phyloP scores from a whole-genome alignment of 139 green algal species.

The Pseudopediastrum boryanum region DNA sequence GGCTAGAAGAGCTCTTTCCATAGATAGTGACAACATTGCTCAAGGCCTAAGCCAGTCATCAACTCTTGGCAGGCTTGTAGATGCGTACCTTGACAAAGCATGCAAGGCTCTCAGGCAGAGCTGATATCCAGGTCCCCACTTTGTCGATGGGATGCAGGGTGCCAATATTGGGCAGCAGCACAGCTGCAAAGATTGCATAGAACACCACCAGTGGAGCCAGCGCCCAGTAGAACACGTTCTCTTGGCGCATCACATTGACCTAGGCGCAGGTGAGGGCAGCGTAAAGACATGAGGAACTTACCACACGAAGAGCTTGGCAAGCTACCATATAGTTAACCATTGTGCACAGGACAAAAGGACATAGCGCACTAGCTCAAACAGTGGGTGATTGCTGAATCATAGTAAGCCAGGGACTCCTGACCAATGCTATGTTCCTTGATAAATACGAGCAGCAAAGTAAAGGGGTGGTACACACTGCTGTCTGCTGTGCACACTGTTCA shows the following conservation, averaged over 20 bases:
- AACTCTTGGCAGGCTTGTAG: no score
- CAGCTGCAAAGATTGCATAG: constrained; percentile 74
- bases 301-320: background rate
- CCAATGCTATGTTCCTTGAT: no score
- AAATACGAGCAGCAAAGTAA: no score
- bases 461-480: no score
- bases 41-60: no score
- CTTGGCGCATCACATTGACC: background rate
- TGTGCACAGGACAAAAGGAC: background rate
- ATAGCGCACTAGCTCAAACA: no score
- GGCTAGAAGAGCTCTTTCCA: no score
- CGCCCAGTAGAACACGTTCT: constrained; percentile 69
- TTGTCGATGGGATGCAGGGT: constrained; percentile 72
- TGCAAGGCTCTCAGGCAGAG: constrained; percentile 51
- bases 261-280: no score
- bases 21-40: no score
- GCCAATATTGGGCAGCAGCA: constrained; percentile 72
- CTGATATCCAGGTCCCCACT: constrained; percentile 34
- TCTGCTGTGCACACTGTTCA: no score
- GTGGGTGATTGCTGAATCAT: no score
- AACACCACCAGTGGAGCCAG: constrained; percentile 69
- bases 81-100: constrained; percentile 32
- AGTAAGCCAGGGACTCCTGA: no score
- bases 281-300: background rate
- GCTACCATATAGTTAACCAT: constrained; percentile 3